Percentiles rank a stretch among this genome's conserved stretches.
Conservation (phyloP, 2,329 filamentous ascomycete species). For the Colletotrichum sp. region DNA sequence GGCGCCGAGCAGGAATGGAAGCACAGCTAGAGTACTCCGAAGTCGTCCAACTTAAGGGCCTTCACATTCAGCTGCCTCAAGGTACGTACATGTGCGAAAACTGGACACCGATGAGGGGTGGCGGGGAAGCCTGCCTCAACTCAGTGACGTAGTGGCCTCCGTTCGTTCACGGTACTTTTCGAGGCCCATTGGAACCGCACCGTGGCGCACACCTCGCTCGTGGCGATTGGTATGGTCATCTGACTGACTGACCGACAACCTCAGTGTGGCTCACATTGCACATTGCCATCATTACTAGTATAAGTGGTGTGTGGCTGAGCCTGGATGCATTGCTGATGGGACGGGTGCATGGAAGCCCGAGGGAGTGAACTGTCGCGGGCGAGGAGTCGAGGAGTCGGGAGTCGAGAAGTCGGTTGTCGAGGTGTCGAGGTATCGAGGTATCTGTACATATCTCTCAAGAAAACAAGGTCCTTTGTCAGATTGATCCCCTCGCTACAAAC, state of each 20-base stretch:
- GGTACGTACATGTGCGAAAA: not conserved
- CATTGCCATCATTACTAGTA: not conserved
- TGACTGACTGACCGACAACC: not conserved
- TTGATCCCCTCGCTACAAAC: not conserved
- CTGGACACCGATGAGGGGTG: not conserved
- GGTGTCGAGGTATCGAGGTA: not conserved
- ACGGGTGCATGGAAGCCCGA: not conserved
- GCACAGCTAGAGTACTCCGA: not conserved
- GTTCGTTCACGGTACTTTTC: not conserved
- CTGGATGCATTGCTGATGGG: not conserved
- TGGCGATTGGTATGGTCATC: not conserved
- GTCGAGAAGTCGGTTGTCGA: not conserved
- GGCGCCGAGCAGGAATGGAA: not conserved
- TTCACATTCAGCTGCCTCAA: not conserved
- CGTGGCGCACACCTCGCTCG: slow-evolving; percentile 1
- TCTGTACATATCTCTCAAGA: not conserved
- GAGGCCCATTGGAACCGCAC: not conserved
- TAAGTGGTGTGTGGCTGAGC: not conserved
- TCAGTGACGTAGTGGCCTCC: slow-evolving; percentile 2
- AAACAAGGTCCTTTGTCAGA: not conserved
- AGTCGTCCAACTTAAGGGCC: too few relatives aligned
- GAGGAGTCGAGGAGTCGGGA: not conserved
- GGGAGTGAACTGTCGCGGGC: not conserved
- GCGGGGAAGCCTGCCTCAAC: not conserved
- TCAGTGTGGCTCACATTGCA: not conserved